Base-by-base conservation (phyloP, 2,329 filamentous ascomycete species). In the Alternaria solani region DNA sequence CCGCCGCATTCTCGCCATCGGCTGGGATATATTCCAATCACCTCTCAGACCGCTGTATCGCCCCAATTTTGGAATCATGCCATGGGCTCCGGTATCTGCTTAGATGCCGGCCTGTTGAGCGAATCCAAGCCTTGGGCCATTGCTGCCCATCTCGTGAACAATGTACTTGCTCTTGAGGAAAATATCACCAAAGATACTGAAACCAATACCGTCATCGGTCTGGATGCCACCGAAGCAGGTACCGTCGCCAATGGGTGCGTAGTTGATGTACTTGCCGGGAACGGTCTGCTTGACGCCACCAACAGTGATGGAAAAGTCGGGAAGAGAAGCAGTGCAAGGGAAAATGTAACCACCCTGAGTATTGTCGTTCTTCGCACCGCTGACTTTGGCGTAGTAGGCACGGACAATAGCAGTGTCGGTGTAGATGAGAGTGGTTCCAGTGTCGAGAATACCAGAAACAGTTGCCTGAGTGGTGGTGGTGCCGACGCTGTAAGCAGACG, bases 101-200 rank as follows among this genome's bases (percentile, higher is more conserved):
- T 66, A 73, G 2, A 74, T 55, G 52, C 70, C 70, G 18, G 71
- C 70, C 70, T 81, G 80, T 65, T 76, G 73, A 8, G 81, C 82
- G 58, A 83, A 82, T 6, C 82, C 81, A 30, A 84, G 69, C 38
- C 81, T 68, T 16, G 81, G 80, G 3, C 73, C 71, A 23, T 51
- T 55, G 41, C 67, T 68, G n/a, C 59, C 49, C 59, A 70, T 65
- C 28, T 77, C 77, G 67, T 78, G 93, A 48, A 92, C 87, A 30
- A 90, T 88, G 73, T 91, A 93, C 64, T 91, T 83, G 56, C 86
- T 86, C 86, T 95, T 95, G 67, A 95, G 84, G 81, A 93, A 92
- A 57, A 91, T 83, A 62, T 94, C 91, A 9, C 92, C 92, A 57
- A 94, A 86, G 72, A 96, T 92, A 57, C 84, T 87, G 64, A 89